phyloP scores from a whole-genome alignment of 495 filamentous ascomycete genomes.

The Penicillium nucicola region DNA sequence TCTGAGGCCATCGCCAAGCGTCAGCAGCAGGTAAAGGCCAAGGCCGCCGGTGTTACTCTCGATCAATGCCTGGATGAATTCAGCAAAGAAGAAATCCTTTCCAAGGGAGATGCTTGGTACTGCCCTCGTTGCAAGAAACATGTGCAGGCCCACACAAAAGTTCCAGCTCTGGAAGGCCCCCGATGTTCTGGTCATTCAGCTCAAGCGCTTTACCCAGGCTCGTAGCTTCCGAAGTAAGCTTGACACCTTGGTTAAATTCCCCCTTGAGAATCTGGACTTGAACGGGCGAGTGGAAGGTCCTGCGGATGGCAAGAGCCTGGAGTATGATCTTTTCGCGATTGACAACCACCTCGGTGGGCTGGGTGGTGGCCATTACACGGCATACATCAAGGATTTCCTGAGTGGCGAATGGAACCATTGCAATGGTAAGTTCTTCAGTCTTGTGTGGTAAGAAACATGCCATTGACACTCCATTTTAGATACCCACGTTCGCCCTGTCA shows the following conservation, averaged over 20 bases:
- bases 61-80: constrained; percentile 92
- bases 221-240: constrained; percentile 78
- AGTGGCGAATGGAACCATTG: constrained; percentile 88
- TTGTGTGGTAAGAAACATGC: background rate
- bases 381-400: constrained; percentile 85
- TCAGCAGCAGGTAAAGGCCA: constrained; percentile 52
- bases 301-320: constrained; percentile 70
- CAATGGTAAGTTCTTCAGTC: constrained; percentile 64
- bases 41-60: constrained; percentile 74
- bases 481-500: constrained; percentile 55
- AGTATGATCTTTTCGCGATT: constrained; percentile 92
- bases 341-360: constrained; percentile 93
- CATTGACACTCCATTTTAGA: constrained; percentile 51
- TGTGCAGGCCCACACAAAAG: constrained; percentile 86
- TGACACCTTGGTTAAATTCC: constrained; percentile 88
- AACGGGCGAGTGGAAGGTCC: constrained; percentile 71
- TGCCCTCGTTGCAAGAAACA: constrained; percentile 94
- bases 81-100: constrained; percentile 84
- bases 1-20: constrained; percentile 61
- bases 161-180: constrained; percentile 95
- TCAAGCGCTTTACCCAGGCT: constrained; percentile 82
- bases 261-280: constrained; percentile 81
- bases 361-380: constrained; percentile 93
- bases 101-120: constrained; percentile 93
- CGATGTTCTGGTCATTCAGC: constrained; percentile 89